phyloP scores from a whole-genome alignment of 495 filamentous ascomycete genomes.

The Annulohypoxylon nitens region DNA sequence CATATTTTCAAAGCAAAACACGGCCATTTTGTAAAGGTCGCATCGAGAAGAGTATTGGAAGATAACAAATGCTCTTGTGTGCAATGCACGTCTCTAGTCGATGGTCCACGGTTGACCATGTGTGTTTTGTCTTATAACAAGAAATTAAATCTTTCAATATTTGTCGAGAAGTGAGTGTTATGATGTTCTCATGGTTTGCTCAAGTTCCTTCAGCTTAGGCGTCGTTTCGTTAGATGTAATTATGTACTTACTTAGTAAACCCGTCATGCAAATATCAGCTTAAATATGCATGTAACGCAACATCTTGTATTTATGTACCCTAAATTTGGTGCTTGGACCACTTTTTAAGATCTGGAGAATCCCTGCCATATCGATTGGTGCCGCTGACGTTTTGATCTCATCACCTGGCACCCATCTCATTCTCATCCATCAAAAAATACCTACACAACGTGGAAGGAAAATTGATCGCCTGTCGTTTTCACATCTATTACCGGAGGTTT shows the following conservation, averaged over 20 bases:
- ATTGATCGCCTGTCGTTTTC: background rate
- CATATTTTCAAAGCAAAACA: background rate
- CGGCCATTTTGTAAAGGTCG: background rate
- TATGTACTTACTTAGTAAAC: background rate
- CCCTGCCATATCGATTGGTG: constrained; percentile 8
- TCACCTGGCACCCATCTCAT: too few species aligned
- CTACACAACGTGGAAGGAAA: background rate
- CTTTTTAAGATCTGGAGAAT: background rate
- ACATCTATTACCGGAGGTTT: background rate
- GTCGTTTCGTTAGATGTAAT: background rate
- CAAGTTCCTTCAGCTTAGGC: background rate
- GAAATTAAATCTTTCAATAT: background rate
- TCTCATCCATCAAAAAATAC: background rate
- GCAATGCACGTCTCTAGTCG: background rate
- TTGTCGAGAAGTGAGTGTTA: background rate
- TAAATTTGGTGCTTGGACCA: background rate
- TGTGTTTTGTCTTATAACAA: background rate
- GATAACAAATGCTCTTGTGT: background rate
- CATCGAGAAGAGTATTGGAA: background rate
- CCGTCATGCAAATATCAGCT: background rate
- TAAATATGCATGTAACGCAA: background rate
- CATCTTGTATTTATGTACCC: background rate
- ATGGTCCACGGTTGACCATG: background rate
- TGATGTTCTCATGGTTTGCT: constrained; percentile 3
- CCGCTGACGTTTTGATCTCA: constrained; percentile 1